phyloP scores from a whole-genome alignment of 129 eudicot genomes.

The Lactuca saligna region DNA sequence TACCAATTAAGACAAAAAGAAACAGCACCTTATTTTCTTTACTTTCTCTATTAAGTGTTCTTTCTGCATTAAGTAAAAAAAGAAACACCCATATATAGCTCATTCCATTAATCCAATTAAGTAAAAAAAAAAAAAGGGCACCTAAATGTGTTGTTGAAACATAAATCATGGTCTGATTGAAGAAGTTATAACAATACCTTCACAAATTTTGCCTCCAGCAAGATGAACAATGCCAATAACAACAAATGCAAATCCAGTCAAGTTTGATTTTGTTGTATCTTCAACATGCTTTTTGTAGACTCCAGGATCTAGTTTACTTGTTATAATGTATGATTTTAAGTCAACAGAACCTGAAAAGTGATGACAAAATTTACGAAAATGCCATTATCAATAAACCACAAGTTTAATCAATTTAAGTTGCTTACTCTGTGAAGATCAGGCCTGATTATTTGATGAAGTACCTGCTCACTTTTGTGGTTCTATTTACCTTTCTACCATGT shows the following conservation, averaged over 20 bases:
- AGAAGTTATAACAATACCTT: conserved; percentile 48
- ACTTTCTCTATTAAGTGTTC: too few relatives aligned
- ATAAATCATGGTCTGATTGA: conserved; percentile 3
- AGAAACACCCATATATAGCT: too few relatives aligned
- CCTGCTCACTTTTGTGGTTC: too few relatives aligned
- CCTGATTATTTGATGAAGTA: conserved; percentile 54
- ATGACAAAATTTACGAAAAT: neutral
- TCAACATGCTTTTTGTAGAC: conserved; percentile 67
- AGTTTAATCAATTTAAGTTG: conserved; percentile 2
- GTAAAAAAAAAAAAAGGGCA: too few relatives aligned
- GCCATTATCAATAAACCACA: neutral
- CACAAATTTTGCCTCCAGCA: conserved; percentile 82
- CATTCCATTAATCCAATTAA: too few relatives aligned
- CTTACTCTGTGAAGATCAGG: conserved; percentile 62
- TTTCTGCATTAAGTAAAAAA: too few relatives aligned
- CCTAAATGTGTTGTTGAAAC: neutral
- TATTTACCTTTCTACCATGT: too few relatives aligned
- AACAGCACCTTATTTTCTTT: too few relatives aligned
- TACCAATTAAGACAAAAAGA: too few relatives aligned
- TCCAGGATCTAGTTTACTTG: conserved; percentile 66
- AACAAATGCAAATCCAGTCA: conserved; percentile 69
- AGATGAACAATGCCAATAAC: conserved; percentile 73
- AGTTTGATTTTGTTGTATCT: conserved; percentile 52
- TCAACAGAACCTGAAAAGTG: conserved; percentile 55
- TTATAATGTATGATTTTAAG: conserved; percentile 71